Evolutionary conservation across 2,329 filamentous ascomycete species (phyloP).

Genomic region (Esteya vermicola): DNA sequence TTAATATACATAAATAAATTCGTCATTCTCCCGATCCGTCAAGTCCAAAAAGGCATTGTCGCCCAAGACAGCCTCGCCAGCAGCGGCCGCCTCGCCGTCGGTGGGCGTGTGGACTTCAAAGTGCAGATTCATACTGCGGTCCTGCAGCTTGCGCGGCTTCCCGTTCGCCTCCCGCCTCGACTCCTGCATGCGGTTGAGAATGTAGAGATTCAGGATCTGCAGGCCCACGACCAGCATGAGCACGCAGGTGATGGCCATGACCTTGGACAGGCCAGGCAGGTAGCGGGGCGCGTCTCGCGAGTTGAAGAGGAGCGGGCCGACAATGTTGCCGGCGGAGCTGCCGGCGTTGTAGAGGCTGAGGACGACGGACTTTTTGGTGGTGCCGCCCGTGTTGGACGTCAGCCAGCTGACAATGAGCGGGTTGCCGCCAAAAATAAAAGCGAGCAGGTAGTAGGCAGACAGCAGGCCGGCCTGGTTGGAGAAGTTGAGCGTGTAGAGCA

Average conservation of each 20-base stretch:
- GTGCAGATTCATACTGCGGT: slow-evolving; percentile 6
- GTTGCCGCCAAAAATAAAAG: slow-evolving; percentile 9
- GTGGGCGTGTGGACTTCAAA: slow-evolving; percentile 4
- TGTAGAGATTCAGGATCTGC: too few species aligned
- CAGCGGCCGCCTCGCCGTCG: slow-evolving; percentile 8
- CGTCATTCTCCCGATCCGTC: slow-evolving; percentile 7
- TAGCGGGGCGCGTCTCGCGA: slow-evolving; percentile 9
- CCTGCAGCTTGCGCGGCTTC: too few species aligned
- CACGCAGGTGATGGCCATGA: slow-evolving; percentile 7
- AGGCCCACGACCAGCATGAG: slow-evolving; percentile 7
- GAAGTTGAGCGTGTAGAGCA: slow-evolving; percentile 27
- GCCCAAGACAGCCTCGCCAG: slow-evolving; percentile 11
- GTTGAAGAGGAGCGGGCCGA: slow-evolving; percentile 11
- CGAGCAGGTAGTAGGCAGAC: slow-evolving; percentile 12
- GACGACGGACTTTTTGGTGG: slow-evolving; percentile 7
- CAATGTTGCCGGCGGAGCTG: slow-evolving; percentile 10
- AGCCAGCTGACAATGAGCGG: slow-evolving; percentile 9
- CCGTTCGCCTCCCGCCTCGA: too few species aligned
- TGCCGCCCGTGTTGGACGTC: slow-evolving; percentile 3
- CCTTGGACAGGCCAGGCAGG: slow-evolving; percentile 10
- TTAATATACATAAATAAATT: too few species aligned
- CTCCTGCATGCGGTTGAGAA: too few species aligned
- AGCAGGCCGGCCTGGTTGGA: slow-evolving; percentile 8
- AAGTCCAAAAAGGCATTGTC: slow-evolving; percentile 13
- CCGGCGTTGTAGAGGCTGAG: slow-evolving; percentile 9